phyloP scores from a whole-genome alignment of 331 rosid species.

The Acacia concinna region DNA sequence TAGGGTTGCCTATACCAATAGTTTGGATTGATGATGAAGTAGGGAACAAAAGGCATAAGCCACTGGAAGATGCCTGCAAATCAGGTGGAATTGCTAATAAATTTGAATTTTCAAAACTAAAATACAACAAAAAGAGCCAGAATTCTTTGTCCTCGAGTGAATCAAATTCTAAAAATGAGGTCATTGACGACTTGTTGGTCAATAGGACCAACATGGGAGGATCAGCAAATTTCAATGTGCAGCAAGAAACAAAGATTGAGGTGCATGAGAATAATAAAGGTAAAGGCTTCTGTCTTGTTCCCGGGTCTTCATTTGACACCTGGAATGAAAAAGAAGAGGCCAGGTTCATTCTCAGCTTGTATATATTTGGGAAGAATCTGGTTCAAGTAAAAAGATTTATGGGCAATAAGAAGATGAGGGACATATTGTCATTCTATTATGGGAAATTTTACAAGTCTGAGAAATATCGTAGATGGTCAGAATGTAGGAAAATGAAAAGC shows the following conservation, averaged over 20 bases:
- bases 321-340: conserved; percentile 78
- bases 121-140: conserved; percentile 29
- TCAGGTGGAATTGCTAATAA: conserved; percentile 32
- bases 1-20: conserved; percentile 66
- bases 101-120: conserved; percentile 31
- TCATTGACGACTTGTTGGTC: conserved; percentile 23
- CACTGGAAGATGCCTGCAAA: conserved; percentile 24
- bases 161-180: conserved; percentile 37
- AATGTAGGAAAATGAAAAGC: conserved; percentile 61
- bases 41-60: conserved; percentile 31
- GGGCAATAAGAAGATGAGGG: conserved; percentile 69
- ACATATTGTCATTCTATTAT: conserved; percentile 74
- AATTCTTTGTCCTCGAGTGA: conserved; percentile 22
- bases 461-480: conserved; percentile 73
- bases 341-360: conserved; percentile 74
- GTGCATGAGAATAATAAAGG: conserved; percentile 31
- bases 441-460: conserved; percentile 76
- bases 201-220: conserved; percentile 33
- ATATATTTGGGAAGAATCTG: conserved; percentile 84
- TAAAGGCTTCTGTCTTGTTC: conserved; percentile 53
- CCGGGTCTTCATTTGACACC: conserved; percentile 54
- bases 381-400: conserved; percentile 65
- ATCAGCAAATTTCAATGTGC: conserved; percentile 37
- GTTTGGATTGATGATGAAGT: conserved; percentile 59
- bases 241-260: conserved; percentile 34